Evolutionary conservation across 805 yeast species (phyloP).

Genomic region (Lipomyces orientalis): DNA sequence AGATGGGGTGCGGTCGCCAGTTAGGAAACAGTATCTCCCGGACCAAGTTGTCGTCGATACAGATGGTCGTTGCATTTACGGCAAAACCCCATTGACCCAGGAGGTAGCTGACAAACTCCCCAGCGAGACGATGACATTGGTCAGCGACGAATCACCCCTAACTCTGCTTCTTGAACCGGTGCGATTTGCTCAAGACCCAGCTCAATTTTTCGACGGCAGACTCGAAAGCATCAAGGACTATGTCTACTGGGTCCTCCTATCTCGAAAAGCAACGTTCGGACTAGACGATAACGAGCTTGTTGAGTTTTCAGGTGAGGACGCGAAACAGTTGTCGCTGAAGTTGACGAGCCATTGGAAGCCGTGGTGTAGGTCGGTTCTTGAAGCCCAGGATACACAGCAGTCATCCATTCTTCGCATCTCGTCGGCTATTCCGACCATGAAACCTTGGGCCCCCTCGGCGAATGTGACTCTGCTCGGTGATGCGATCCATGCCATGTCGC

Average conservation of each 20-base stretch:
- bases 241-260: slow-evolving; percentile 11
- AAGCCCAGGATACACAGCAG: slow-evolving; percentile 6
- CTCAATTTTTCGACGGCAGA: neutral
- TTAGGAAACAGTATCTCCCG: slow-evolving; percentile 15
- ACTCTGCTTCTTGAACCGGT: slow-evolving; percentile 15
- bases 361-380: slow-evolving; percentile 6
- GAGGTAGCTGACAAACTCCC: neutral
- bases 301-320: neutral
- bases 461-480: slow-evolving; percentile 14
- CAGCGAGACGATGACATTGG: slow-evolving; percentile 1
- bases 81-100: slow-evolving; percentile 16
- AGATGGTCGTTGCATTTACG: slow-evolving; percentile 12
- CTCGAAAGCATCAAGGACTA: neutral
- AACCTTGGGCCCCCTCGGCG: slow-evolving; percentile 6
- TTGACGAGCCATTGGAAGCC: slow-evolving; percentile 14
- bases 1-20: slow-evolving; percentile 18
- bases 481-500: slow-evolving; percentile 13
- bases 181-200: neutral
- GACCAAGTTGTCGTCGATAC: slow-evolving; percentile 7
- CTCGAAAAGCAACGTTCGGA: neutral
- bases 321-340: slow-evolving; percentile 5
- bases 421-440: slow-evolving; percentile 9
- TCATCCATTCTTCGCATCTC: slow-evolving; percentile 16
- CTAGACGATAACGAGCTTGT: slow-evolving; percentile 4
- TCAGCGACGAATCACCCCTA: slow-evolving; percentile 12